phyloP scores from a whole-genome alignment of 2,329 filamentous ascomycete genomes.

The Calonectria crousiana region DNA sequence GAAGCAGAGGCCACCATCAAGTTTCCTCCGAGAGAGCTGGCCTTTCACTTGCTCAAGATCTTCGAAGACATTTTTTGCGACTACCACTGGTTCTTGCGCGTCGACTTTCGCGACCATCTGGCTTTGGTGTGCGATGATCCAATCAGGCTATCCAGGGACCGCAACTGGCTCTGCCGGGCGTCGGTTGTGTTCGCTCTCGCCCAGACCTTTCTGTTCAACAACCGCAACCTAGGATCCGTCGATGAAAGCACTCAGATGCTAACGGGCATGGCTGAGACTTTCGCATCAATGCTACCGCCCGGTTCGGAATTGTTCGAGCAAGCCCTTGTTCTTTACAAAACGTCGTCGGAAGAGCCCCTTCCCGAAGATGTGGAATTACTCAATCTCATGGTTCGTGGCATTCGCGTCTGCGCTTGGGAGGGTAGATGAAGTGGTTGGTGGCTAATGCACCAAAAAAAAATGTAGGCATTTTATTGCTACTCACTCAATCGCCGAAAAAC shows the following conservation, averaged over 20 bases:
- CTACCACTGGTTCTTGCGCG: constrained; percentile 25
- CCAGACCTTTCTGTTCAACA: constrained; percentile 15
- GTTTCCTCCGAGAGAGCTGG: constrained; percentile 18
- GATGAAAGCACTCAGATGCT: not conserved
- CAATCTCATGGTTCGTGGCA: constrained; percentile 22
- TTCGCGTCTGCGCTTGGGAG: not conserved
- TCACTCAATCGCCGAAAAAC: constrained; percentile 25
- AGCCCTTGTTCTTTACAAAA: constrained; percentile 22
- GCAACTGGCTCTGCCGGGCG: constrained; percentile 24
- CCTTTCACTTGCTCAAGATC: constrained; percentile 22
- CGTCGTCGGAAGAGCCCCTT: constrained; percentile 18
- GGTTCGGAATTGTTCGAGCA: constrained; percentile 24
- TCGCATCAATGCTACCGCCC: not conserved
- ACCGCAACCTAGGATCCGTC: not conserved
- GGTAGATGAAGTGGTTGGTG: not conserved
- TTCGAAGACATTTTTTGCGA: constrained; percentile 29
- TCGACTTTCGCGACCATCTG: constrained; percentile 19
- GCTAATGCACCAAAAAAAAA: not conserved
- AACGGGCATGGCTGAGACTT: not conserved
- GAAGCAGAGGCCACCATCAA: constrained; percentile 23
- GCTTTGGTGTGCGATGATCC: constrained; percentile 6
- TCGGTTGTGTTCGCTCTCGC: constrained; percentile 24
- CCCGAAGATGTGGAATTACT: constrained; percentile 22
- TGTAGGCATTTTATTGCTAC: constrained; percentile 28
- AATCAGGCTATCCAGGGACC: constrained; percentile 11